Conservation (phyloP, 306 rosid species). For the Morella rubra region DNA sequence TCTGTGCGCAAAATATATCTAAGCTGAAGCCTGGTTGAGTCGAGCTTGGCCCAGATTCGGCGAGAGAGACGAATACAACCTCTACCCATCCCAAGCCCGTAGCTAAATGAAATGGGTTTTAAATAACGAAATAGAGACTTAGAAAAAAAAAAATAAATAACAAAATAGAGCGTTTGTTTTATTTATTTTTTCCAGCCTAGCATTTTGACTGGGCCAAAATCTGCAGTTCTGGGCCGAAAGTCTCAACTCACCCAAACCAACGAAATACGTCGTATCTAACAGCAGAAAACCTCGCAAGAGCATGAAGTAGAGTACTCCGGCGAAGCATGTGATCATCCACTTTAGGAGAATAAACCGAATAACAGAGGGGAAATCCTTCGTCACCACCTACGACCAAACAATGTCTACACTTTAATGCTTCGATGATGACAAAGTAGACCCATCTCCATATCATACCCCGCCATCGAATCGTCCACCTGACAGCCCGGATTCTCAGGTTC, state of each 20-base stretch:
- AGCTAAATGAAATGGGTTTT: too few species aligned
- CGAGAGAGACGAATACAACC: too few species aligned
- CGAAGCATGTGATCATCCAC: neutral
- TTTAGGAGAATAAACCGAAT: neutral
- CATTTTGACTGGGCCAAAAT: neutral
- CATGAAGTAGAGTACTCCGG: neutral
- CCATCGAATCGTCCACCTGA: slow-evolving; percentile 5
- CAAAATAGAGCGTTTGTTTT: too few species aligned
- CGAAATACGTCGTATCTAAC: neutral
- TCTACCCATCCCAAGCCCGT: too few species aligned
- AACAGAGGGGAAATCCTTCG: neutral
- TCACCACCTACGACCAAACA: slow-evolving; percentile 7
- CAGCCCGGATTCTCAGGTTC: slow-evolving; percentile 27
- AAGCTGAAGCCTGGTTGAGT: too few species aligned
- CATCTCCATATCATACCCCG: slow-evolving; percentile 28
- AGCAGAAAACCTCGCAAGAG: neutral
- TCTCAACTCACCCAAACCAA: neutral
- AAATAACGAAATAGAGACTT: neutral
- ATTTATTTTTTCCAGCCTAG: neutral
- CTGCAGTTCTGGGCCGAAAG: neutral
- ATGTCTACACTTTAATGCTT: slow-evolving; percentile 16
- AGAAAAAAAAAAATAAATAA: too few species aligned
- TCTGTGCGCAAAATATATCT: too few species aligned
- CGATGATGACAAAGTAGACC: slow-evolving; percentile 45
- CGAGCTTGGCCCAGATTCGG: too few species aligned